phyloP scores from a whole-genome alignment of 2,329 filamentous ascomycete genomes.

The Davidsoniella virescens region DNA sequence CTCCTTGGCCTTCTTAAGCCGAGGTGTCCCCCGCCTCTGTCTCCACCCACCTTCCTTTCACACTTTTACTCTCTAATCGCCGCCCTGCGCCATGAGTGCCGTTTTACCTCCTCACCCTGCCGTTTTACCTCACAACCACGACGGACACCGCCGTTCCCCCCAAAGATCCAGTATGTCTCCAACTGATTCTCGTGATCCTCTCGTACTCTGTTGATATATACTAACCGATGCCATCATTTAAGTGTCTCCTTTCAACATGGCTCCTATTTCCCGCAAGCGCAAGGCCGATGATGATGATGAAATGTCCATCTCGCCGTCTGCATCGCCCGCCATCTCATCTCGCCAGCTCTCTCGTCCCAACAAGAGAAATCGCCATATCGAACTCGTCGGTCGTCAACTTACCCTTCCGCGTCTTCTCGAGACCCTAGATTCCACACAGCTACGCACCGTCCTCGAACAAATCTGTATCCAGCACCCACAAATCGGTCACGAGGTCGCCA shows the following conservation, averaged over 20 bases:
- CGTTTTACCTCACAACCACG: constrained; percentile 42
- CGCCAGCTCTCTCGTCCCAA: constrained; percentile 50
- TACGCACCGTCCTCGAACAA: constrained; percentile 72
- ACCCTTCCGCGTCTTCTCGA: constrained; percentile 64
- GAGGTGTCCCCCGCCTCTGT: constrained; percentile 1
- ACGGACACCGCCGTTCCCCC: constrained; percentile 38
- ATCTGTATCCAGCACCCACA: constrained; percentile 83
- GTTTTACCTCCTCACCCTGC: constrained; percentile 38
- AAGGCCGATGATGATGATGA: constrained; percentile 78
- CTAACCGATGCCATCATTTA: background rate
- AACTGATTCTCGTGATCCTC: background rate
- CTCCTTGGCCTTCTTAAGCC: background rate
- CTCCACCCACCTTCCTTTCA: background rate
- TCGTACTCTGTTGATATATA: background rate
- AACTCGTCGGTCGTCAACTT: constrained; percentile 44
- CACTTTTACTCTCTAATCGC: background rate
- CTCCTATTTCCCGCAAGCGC: constrained; percentile 46
- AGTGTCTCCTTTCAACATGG: constrained; percentile 36
- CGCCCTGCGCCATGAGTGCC: constrained; percentile 39
- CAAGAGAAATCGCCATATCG: constrained; percentile 47
- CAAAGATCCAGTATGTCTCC: constrained; percentile 36
- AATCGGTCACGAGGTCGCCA: constrained; percentile 69
- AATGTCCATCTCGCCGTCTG: constrained; percentile 78
- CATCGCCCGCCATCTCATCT: constrained; percentile 59
- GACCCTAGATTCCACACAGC: constrained; percentile 71